Conservation (phyloP, 306 rosid species). For the Vigna nakashimae region DNA sequence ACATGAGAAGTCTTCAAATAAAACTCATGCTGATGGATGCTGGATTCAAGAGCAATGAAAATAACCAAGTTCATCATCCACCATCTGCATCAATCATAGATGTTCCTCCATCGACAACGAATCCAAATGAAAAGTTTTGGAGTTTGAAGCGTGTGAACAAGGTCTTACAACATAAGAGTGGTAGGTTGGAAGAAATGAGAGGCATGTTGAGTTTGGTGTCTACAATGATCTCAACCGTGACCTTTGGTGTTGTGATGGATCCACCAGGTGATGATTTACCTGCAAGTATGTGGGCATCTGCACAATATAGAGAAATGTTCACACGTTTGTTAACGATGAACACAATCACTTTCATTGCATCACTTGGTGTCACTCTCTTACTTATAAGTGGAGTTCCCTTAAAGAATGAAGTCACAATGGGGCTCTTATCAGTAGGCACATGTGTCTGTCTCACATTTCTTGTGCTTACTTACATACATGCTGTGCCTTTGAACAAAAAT, state of each 20-base stretch:
- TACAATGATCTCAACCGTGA: not conserved
- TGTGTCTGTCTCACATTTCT: not conserved
- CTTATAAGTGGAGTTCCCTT: not conserved
- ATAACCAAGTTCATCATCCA: not conserved
- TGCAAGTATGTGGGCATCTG: no score
- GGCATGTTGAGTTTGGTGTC: not conserved
- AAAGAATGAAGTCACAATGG: not conserved
- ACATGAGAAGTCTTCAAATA: not conserved
- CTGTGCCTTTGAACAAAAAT: not conserved
- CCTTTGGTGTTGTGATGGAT: not conserved
- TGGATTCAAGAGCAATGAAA: not conserved
- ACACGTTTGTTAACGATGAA: not conserved
- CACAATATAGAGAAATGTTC: not conserved
- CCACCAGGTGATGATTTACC: not conserved
- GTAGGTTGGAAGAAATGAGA: conserved; percentile 10
- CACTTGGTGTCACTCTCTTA: not conserved
- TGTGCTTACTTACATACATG: not conserved
- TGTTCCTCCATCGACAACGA: not conserved
- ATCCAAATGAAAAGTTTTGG: conserved; percentile 4
- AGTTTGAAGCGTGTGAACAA: not conserved
- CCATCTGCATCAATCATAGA: not conserved
- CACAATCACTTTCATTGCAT: not conserved
- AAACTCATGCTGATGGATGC: not conserved
- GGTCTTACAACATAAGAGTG: not conserved
- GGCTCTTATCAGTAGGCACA: not conserved